Evolutionary conservation across 1,284 basidiomycete species (phyloP).

Genomic region (Xerocomus minutiporus): DNA sequence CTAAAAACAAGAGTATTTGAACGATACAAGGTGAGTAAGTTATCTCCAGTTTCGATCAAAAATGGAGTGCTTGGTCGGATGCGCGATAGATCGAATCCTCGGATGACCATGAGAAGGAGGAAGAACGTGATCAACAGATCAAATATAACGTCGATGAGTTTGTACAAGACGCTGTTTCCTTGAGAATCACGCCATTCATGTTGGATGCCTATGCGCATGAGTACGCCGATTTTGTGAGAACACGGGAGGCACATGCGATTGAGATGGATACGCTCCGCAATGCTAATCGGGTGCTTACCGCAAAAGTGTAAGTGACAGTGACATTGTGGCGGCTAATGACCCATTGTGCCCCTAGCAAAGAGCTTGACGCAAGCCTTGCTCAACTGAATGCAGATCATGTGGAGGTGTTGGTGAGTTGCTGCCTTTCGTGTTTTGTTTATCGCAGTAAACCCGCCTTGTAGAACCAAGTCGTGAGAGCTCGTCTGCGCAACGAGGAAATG

Average conservation of each 20-base stretch:
- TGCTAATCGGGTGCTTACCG: conserved; percentile 70
- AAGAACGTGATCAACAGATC: conserved; percentile 27
- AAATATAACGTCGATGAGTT: conserved; percentile 75
- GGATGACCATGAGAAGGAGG: conserved; percentile 20
- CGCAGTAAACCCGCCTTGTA: conserved; percentile 33
- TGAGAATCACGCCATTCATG: conserved; percentile 89
- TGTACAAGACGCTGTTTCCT: conserved; percentile 77
- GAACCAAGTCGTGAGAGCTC: conserved; percentile 85
- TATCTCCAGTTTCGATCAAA: neutral
- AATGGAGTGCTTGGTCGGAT: neutral
- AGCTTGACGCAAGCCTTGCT: conserved; percentile 70
- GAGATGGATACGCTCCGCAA: conserved; percentile 80
- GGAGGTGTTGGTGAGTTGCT: conserved; percentile 55
- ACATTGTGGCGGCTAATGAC: conserved; percentile 1
- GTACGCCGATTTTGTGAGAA: conserved; percentile 68
- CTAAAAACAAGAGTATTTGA: conserved; percentile 83
- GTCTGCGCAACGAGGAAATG: conserved; percentile 84
- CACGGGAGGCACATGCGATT: conserved; percentile 72
- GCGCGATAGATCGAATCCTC: conserved; percentile 25
- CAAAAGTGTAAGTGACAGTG: conserved; percentile 66
- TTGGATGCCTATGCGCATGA: conserved; percentile 84
- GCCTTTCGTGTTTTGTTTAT: neutral
- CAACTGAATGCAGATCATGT: conserved; percentile 81
- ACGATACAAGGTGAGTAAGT: conserved; percentile 56
- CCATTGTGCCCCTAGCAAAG: conserved; percentile 50